phyloP scores from a whole-genome alignment of 768 basidiomycete genomes.

The Pleurotus eryngii region DNA sequence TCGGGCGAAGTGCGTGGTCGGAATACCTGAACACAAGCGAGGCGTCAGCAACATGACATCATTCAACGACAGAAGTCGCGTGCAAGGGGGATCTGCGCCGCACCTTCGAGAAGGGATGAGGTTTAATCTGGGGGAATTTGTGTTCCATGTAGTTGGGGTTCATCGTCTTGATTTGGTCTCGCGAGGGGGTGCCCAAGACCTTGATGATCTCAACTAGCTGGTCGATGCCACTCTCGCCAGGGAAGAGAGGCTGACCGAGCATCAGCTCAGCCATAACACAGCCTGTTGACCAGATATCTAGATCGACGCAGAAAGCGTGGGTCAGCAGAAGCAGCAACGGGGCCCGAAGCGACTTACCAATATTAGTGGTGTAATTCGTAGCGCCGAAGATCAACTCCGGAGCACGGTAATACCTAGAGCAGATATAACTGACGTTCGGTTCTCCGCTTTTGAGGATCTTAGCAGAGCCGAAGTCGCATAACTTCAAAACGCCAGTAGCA shows the following conservation, averaged over 20 bases:
- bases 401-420: slow-evolving; percentile 98
- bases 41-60: slow-evolving; percentile 11
- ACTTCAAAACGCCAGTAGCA: slow-evolving; percentile 92
- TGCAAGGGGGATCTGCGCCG: slow-evolving; percentile 9
- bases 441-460: slow-evolving; percentile 98
- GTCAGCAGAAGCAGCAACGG: neutral
- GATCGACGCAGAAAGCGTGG: slow-evolving; percentile 2
- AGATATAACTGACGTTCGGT: slow-evolving; percentile 99
- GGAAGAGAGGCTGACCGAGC: slow-evolving; percentile 98
- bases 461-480: slow-evolving; percentile 98
- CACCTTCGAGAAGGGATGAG: slow-evolving; percentile 98
- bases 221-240: slow-evolving; percentile 98
- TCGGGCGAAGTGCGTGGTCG: slow-evolving; percentile 94
- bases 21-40: slow-evolving; percentile 70
- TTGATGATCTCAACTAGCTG: slow-evolving; percentile 99
- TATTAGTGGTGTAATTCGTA: slow-evolving; percentile 99
- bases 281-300: slow-evolving; percentile 99
- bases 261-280: slow-evolving; percentile 99
- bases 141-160: slow-evolving; percentile 99
- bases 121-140: slow-evolving; percentile 99
- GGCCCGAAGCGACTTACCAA: slow-evolving; percentile 56
- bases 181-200: slow-evolving; percentile 94
- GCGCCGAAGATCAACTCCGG: slow-evolving; percentile 99
- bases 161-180: slow-evolving; percentile 99
- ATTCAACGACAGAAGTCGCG: neutral